Evolutionary conservation across 2,329 filamentous ascomycete species (phyloP), one percentile per base, ranked within the genome.

Genomic region (Trichoderma afroharzianum): DNA sequence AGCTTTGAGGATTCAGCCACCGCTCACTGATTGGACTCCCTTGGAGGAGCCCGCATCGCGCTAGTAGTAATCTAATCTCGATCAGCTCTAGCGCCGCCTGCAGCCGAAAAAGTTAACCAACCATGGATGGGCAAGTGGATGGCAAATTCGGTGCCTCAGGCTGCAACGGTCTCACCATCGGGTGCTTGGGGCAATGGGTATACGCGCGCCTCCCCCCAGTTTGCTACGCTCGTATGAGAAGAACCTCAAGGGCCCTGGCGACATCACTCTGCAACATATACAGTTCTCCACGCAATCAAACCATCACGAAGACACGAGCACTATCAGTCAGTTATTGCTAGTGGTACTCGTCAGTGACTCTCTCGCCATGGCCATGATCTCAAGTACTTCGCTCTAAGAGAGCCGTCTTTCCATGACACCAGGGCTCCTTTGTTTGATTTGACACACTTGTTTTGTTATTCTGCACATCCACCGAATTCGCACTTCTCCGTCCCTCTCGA

Each of bases 311-410:
- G 69, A 74, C 73, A 72, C 70, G 39, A 72, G 70, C 66, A n/a
- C 72, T 70, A 71, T 70, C 68, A 57, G 39, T 66, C 67, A 63
- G 33, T 50, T 33, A 68, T 69, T 58, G 71, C 66, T 43, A 43
- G 50, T 59, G 63, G 58, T 57, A 43, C 62, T 72, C 68, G 71
- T 57, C 32, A 57, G 57, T 26, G 32, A 63, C 63, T 67, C 64
- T 2, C 50, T 74, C 73, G 72, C 70, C 62, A 78, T 78, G 76
- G 71, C 61, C 50, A 66, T 57, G 55, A 73, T 26, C 33, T 67
- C 72, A 36, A 36, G 47, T 68, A 18, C 64, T 24, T 69, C 63
- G 74, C 72, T 74, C 74, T 76, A 74, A 63, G 70, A 57, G 73
- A 68, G 73, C 72, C 63, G 55, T 66, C 64, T 70, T 61, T 47